Base-by-base conservation (phyloP, 1,139 yeast species). In the Geotrichum klebahnii region DNA sequence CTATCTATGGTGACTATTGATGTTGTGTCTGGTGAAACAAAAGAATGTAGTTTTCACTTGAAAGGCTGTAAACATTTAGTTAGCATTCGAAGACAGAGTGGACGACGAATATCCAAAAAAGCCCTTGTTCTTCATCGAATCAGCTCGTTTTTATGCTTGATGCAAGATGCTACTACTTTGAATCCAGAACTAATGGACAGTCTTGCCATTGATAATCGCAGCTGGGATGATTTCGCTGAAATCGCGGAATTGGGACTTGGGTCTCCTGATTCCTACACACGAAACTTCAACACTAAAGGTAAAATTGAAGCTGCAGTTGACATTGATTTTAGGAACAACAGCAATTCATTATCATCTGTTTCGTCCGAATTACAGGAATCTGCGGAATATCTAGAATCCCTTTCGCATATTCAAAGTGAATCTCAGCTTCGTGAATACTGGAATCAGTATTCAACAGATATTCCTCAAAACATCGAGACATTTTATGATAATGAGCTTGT, bases 21-120 rank as follows among this genome's bases (percentile, higher is more conserved):
- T 68, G 82, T 86, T 51, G 92, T 86, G 6, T 84, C 95, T 86
- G 96, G 96, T 1, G 83, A 94, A 1, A 86, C 85, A 94, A 83
- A 84, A 54, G 95, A 86, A 58, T 86, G 95, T 59, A 80, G 81
- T 55, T 76, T 81, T 53, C 86, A 87, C 66, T 72, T 88, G 51
- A 77, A 80, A 48, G 81, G 89, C 62, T 85, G 95, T 69, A 92
- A 87, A 53, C 77, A 77, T 53, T 83, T 86, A 46, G 83, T 88
- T 29, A 76, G 78, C 38, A 78, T 81, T 58, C 80, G 90, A 59
- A 82, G 83, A 82, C 71, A 71, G 44, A 75, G 73, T 49, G 79
- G 88, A 61, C 82, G 82, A 61, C 78, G 77, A 55, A 67, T 87
- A 29, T 82, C 92, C 0, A 75, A 86, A 22, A 87, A 87, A 66